Evolutionary conservation across 2,329 filamentous ascomycete species (phyloP), one percentile per base, ranked within the genome.

Genomic region (Emergomyces pasteurianus): DNA sequence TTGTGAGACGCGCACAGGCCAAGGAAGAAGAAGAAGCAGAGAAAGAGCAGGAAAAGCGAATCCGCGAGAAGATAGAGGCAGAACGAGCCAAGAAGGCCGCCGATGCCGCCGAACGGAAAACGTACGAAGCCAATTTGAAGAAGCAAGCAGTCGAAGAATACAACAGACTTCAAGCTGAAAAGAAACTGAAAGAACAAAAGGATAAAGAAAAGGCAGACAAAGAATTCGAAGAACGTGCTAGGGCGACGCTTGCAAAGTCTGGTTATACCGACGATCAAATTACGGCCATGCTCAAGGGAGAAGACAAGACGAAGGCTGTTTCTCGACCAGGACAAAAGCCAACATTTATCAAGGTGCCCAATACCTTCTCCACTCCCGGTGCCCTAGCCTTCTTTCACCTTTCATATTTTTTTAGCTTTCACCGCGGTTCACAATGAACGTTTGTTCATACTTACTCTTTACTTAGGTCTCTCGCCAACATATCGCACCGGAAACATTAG

Each of bases 71-170:
- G n/a, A 68, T 71, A 47, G 70, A 74, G 60, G 65, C 66, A n/a
- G 65, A 65, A 49, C 65, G 65, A 40, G 68, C 72, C 60, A 67
- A 73, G 61, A 60, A 64, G 3, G 67, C 67, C 59, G 72, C 75
- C 61, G 76, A 75, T 61, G 67, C 70, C 43, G 80, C 55, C 14
- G 63, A 63, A 14, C 49, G 63, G 7, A 63, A 67, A 63, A 66
- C 72, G 63, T 58, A 67, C 55, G 57, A 70, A 40, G 58, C 60
- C 43, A 79, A 79, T 65, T 73, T 79, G 62, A 80, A 79, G 55
- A 76, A 76, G 58, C 78, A 80, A 46, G 78, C 79, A 10, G 73
- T 83, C 58, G 79, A 81, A 64, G 76, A 76, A n/a, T 83, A 78
- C 66, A 80, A 80, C 72, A 74, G 72, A 36, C 73, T 77, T 60